phyloP scores from a whole-genome alignment of 139 green algal genomes.

The Haematococcus lacustris region DNA sequence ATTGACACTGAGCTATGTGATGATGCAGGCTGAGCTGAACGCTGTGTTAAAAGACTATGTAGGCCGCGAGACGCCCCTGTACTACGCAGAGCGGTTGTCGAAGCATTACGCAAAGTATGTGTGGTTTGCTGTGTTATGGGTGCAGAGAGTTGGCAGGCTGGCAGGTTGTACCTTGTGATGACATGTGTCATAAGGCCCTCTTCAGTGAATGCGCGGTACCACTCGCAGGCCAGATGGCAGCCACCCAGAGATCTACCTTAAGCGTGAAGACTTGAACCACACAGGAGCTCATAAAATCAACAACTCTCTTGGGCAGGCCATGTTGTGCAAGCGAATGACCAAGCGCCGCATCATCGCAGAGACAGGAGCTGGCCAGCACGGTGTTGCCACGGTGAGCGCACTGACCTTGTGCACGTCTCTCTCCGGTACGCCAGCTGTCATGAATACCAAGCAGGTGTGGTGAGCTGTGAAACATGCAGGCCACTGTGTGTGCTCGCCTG shows the following conservation, averaged over 20 bases:
- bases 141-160: no score
- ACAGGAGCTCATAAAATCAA: constrained; percentile 99
- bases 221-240: constrained; percentile 36
- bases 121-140: no score
- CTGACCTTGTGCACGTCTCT: no score
- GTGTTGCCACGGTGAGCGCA: constrained; percentile 89
- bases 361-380: constrained; percentile 97
- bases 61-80: constrained; percentile 85
- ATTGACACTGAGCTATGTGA: no score
- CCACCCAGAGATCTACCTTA: constrained; percentile 88
- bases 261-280: constrained; percentile 98
- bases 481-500: constrained; percentile 91
- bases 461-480: no score
- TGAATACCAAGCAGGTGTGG: no score
- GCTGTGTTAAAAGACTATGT: constrained; percentile 92
- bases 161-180: no score
- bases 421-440: no score
- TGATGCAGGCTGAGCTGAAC: constrained; percentile 84
- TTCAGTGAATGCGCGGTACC: no score
- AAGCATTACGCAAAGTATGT: constrained; percentile 65
- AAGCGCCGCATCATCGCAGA: constrained; percentile 98
- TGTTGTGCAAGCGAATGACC: constrained; percentile 86
- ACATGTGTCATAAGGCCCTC: no score
- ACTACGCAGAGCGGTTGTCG: constrained; percentile 88
- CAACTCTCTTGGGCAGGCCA: constrained; percentile 93